These are phyloP conservation scores for Mycena floridula DNA, from an alignment of 768 basidiomycete species.

Conservation along the genomic window DNA sequence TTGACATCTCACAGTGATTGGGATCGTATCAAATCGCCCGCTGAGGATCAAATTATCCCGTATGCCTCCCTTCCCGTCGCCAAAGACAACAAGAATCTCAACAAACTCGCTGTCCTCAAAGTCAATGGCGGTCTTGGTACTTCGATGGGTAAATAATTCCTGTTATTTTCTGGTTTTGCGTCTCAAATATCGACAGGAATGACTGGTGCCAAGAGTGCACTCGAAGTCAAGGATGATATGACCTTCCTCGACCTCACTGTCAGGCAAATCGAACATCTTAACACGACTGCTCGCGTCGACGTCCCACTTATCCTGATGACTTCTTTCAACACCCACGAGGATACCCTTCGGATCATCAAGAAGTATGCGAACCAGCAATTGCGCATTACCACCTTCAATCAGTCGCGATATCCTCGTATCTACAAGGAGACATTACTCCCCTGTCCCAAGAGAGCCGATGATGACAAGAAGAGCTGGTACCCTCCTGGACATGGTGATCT, in stretches of 20 bases:
- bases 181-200: constrained; percentile 41
- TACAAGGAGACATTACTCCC: constrained; percentile 85
- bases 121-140: constrained; percentile 92
- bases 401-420: constrained; percentile 94
- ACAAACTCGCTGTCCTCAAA: constrained; percentile 94
- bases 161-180: background rate
- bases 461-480: constrained; percentile 93
- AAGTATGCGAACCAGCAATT: constrained; percentile 95
- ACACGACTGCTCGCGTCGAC: constrained; percentile 77
- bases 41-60: constrained; percentile 78
- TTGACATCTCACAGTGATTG: constrained; percentile 52
- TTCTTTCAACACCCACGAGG: constrained; percentile 94
- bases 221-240: constrained; percentile 97
- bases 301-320: constrained; percentile 99
- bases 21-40: constrained; percentile 86
- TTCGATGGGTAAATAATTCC: constrained; percentile 71
- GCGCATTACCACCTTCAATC: constrained; percentile 88
- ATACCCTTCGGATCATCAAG: constrained; percentile 94
- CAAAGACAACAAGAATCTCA: constrained; percentile 59
- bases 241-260: constrained; percentile 95
- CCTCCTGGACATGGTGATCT: constrained; percentile 96
- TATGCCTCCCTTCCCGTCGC: constrained; percentile 66
- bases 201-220: constrained; percentile 86
- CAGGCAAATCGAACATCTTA: constrained; percentile 93
- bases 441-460: constrained; percentile 70